Conservation (phyloP, 2,329 filamentous ascomycete genomes). For the Aspergillus flavus region DNA sequence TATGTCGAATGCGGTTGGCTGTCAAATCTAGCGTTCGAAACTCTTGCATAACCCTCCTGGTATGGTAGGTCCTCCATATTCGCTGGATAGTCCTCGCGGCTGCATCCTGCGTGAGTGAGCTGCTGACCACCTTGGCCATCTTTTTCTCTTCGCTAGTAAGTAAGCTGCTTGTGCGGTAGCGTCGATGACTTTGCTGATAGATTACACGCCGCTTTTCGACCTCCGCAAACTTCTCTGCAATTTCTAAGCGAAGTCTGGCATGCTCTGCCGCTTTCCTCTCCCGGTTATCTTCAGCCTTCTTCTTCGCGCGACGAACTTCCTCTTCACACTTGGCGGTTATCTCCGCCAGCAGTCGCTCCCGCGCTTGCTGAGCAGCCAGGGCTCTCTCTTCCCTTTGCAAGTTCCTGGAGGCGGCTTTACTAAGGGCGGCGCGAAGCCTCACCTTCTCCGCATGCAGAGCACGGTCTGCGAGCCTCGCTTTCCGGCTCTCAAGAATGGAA, state of each 20-base stretch:
- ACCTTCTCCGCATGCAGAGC: conserved; percentile 69
- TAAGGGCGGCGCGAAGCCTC: conserved; percentile 62
- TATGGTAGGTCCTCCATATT: conserved; percentile 57
- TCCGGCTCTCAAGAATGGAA: conserved; percentile 66
- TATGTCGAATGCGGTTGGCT: conserved; percentile 54
- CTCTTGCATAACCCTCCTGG: conserved; percentile 52
- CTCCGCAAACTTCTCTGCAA: conserved; percentile 67
- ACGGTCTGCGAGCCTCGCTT: conserved; percentile 64
- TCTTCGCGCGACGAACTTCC: conserved; percentile 66
- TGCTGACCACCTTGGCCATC: conserved; percentile 36
- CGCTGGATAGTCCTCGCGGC: conserved; percentile 62
- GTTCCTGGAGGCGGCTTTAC: conserved; percentile 60
- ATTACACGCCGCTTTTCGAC: conserved; percentile 59
- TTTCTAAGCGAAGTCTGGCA: conserved; percentile 59
- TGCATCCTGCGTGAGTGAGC: conserved; percentile 50
- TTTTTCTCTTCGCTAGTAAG: conserved; percentile 49
- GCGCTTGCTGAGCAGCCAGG: conserved; percentile 63
- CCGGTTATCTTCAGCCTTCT: conserved; percentile 67
- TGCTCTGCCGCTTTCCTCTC: conserved; percentile 66
- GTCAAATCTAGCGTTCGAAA: conserved; percentile 58
- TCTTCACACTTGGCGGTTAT: conserved; percentile 68
- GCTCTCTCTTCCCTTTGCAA: conserved; percentile 64
- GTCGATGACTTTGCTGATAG: conserved; percentile 51
- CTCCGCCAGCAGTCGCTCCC: conserved; percentile 65
- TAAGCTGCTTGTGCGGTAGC: conserved; percentile 56